These are phyloP conservation scores for Neltuma alba DNA, from an alignment of 306 rosid species.

Conservation along the genomic window DNA sequence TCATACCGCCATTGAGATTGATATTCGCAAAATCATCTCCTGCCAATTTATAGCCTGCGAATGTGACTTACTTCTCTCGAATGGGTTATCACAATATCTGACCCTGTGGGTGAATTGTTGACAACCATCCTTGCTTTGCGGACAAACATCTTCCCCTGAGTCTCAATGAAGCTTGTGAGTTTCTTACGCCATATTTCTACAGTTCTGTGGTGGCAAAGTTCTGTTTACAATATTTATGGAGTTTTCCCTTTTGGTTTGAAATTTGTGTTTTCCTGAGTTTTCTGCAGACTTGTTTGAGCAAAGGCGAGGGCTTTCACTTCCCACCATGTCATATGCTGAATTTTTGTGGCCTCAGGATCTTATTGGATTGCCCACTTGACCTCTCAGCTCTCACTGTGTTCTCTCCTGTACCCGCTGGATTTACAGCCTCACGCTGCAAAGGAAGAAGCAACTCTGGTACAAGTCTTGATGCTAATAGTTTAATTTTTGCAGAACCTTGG, in stretches of 20 bases:
- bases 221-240: background rate
- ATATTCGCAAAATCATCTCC: background rate
- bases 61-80: background rate
- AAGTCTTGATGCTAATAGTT: constrained; percentile 46
- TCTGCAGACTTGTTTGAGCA: constrained; percentile 75
- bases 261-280: constrained; percentile 1
- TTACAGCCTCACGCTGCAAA: constrained; percentile 29
- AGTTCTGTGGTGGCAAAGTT: constrained; percentile 6
- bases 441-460: constrained; percentile 27
- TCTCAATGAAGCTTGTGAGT: constrained; percentile 54
- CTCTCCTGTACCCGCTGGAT: constrained; percentile 67
- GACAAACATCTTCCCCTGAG: constrained; percentile 8
- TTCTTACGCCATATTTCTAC: background rate
- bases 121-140: background rate
- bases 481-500: constrained; percentile 74
- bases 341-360: constrained; percentile 72
- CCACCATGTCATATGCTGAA: constrained; percentile 84
- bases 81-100: background rate
- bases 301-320: constrained; percentile 71
- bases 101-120: background rate
- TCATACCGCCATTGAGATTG: background rate
- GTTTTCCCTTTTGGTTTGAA: background rate
- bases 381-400: constrained; percentile 74
- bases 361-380: constrained; percentile 84
- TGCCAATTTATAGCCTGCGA: background rate